Evolutionary conservation across 2,329 filamentous ascomycete genomes (phyloP), one percentile per base, ranked within the genome.

Genomic region (Neopestalotiopsis clavispora): DNA sequence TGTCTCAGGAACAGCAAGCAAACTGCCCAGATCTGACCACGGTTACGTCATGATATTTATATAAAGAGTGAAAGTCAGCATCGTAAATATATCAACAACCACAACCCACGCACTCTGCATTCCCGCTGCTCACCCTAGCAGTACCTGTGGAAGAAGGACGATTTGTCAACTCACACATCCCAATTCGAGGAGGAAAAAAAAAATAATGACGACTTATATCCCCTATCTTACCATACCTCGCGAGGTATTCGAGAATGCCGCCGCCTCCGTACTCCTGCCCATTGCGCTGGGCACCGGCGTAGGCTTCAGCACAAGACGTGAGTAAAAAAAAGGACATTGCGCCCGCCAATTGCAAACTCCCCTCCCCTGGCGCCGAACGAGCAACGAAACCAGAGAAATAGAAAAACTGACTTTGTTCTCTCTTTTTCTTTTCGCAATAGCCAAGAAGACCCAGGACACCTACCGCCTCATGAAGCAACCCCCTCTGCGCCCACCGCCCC

Each of bases 201-300:
- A 14, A 38, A 32, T 79, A 86, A 71, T 96, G 93, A 95, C 92
- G 12, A 90, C 92, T 71, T 92, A 92, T 79, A 89, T 96, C 70
- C 90, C 92, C n/a, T 90, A 89, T 52, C 81, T 97, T 72, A 94
- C 72, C 60, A 85, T 97, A 20, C 94, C 94, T 2, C 82, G 86
- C 61, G 84, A 87, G 72, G 81, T 95, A 72, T 95, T 97, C 79
- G 86, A 89, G 75, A 90, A 88, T 77, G 89, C 93, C 4, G 90
- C 92, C 7, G 85, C 88, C 34, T 92, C 93, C 20, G 89, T 96
- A 71, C 86, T 97, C 52, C 84, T 97, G 1, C 94, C 94, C 49
- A 84, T 97, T 63, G 86, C 86, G 4, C 82, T 93, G 4, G 94
- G 94, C 56, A 90, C 90, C 2, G 89, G 88, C n/a, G 86, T 95